Base-by-base conservation (phyloP, 139 green algal species). In the Coccomyxa sp. region DNA sequence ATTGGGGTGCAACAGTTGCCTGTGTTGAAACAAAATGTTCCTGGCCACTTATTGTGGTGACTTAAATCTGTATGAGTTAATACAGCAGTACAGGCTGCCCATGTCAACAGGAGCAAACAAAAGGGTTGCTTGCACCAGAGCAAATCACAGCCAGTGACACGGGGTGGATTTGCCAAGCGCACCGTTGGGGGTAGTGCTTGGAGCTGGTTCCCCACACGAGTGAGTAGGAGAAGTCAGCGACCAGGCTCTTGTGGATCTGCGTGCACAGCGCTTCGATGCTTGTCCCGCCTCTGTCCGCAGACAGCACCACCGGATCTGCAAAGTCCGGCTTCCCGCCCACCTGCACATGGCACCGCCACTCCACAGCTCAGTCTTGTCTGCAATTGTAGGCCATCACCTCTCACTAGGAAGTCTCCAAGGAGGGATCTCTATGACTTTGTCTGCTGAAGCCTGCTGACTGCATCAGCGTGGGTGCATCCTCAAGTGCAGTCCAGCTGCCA, bases 171-270 rank as follows among this genome's bases (percentile, higher is more conserved):
- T 51, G 38, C 38, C 7, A 12, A 71, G 32, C 17, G 14, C 57
- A 98, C 84, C 95, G 88, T 88, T 99, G 96, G 32, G 97, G 96
- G 79, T 94, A 95, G 90, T 99, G 97, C 90, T 99, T 99, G 79
- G 93, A 90, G 82, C 85, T 94, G 28, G 82, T 91, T 51, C 97
- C 97, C 96, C 97, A 99, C 79, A 98, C 96, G 51, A 98, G 88
- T 13, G 94, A 96, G 87, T 99, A 99, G 81, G 96, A 96, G 84
- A 99, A 93, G 87, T 98, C 89, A 21, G 90, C 83, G 10, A 91
- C 59, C 67, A 99, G 83, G 27, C 80, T 89, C 38, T 91, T 89
- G 90, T 98, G 96, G 58, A 98, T 93, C 83, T 98, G 93, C 58
- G 90, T 83, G 88, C 95, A 98, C 63, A 98, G 89, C 58, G 93